These are phyloP conservation scores for Bipolaris sorokiniana DNA, from an alignment of 2,329 filamentous ascomycete genomes.

Conservation along the genomic window DNA sequence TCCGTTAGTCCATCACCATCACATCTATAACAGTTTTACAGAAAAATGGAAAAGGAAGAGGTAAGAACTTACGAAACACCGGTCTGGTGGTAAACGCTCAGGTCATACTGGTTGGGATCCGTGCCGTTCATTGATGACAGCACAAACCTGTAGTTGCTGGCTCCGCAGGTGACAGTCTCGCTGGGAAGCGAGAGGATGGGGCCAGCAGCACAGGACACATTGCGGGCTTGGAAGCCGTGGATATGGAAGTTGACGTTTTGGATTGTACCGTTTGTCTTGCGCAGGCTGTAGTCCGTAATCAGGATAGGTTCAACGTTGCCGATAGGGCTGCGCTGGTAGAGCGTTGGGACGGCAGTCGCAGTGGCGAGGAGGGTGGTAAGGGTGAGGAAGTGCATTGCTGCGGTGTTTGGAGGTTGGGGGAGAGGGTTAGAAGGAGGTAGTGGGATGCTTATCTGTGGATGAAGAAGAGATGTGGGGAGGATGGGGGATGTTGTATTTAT, in stretches of 20 bases:
- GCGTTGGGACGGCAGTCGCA: constrained; percentile 27
- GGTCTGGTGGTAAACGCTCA: background rate
- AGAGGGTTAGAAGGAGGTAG: constrained; percentile 4
- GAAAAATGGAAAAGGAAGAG: too few species aligned
- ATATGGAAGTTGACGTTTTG: constrained; percentile 30
- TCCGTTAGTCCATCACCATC: too few species aligned
- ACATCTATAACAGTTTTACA: too few species aligned
- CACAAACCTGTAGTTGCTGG: background rate
- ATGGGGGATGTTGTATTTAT: background rate
- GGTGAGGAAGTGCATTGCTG: constrained; percentile 30
- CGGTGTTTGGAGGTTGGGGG: background rate
- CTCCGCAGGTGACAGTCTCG: background rate
- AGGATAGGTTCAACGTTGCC: constrained; percentile 28
- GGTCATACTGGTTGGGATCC: background rate
- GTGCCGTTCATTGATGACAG: background rate
- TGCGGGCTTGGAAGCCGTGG: constrained; percentile 22
- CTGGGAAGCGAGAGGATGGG: constrained; percentile 20
- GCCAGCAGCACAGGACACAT: constrained; percentile 19
- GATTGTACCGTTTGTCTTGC: constrained; percentile 27
- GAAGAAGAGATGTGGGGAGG: background rate
- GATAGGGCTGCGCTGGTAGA: constrained; percentile 10
- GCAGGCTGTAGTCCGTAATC: constrained; percentile 26
- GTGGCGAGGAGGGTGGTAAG: constrained; percentile 27
- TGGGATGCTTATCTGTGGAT: background rate
- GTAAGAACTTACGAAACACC: background rate